A percentile compares a stretch with the other conserved stretches of the same genome.
phyloP scores from a whole-genome alignment of 345 rosid genomes.

The Melaleuca quinquenervia region DNA sequence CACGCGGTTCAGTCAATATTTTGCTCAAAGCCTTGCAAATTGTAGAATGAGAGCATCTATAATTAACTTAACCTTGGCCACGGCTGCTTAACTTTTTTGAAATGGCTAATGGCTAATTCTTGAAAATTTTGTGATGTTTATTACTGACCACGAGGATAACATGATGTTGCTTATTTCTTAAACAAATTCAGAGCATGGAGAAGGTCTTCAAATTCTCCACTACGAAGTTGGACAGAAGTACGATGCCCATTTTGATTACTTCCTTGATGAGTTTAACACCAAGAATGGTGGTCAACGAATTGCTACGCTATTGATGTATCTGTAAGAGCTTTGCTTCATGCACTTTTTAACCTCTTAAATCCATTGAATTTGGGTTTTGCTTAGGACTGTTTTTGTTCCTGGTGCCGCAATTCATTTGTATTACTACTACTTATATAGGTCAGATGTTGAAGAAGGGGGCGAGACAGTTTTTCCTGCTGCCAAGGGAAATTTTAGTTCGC shows the following conservation, averaged over 20 bases:
- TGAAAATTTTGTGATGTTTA: neutral
- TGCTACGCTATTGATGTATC: conserved; percentile 89
- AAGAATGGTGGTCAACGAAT: conserved; percentile 87
- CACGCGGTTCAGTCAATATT: neutral
- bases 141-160: neutral
- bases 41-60: neutral
- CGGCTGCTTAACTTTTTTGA: neutral
- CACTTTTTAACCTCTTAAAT: neutral
- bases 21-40: neutral
- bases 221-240: conserved; percentile 88
- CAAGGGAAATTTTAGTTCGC: conserved; percentile 48
- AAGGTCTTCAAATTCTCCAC: conserved; percentile 83
- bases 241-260: conserved; percentile 83
- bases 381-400: neutral
- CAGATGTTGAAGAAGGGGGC: conserved; percentile 97
- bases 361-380: neutral
- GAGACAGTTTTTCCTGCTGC: conserved; percentile 88
- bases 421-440: conserved; percentile 30
- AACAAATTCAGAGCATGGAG: conserved; percentile 63
- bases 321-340: conserved; percentile 30
- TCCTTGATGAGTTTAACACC: conserved; percentile 79
- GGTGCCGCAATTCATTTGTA: neutral
- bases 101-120: neutral
- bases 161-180: neutral
- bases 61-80: neutral